Evolutionary conservation across 495 filamentous ascomycete genomes (phyloP).

Genomic region (Schizothecium vesticola): DNA sequence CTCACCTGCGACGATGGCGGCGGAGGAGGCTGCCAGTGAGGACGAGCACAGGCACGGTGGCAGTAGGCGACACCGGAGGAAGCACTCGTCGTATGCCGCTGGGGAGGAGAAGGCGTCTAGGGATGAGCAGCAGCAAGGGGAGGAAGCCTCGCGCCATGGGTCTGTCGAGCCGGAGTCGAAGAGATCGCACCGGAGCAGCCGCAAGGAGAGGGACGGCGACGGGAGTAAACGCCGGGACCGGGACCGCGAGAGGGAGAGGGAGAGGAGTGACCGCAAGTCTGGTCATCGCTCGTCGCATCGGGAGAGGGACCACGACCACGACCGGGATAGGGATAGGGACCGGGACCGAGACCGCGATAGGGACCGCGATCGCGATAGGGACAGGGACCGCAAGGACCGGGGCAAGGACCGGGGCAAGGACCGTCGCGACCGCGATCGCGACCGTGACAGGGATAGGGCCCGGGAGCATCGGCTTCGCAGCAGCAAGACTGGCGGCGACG

Average conservation of each 20-base stretch:
- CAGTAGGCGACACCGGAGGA: slow-evolving; percentile 42
- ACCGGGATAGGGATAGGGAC: slow-evolving; percentile 41
- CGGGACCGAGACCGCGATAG: slow-evolving; percentile 44
- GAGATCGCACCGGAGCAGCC: slow-evolving; percentile 48
- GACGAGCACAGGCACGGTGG: slow-evolving; percentile 36
- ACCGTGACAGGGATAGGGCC: slow-evolving; percentile 43
- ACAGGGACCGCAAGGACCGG: slow-evolving; percentile 34
- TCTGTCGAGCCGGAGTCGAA: slow-evolving; percentile 46
- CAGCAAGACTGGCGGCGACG: slow-evolving; percentile 37
- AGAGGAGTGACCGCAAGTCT: slow-evolving; percentile 32
- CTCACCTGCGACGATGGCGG: slow-evolving; percentile 37
- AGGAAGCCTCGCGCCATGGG: slow-evolving; percentile 46
- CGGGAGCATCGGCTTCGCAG: slow-evolving; percentile 42
- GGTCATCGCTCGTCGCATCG: slow-evolving; percentile 34
- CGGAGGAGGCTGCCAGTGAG: slow-evolving; percentile 28
- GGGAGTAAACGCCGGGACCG: slow-evolving; percentile 42
- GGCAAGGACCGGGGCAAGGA: slow-evolving; percentile 28
- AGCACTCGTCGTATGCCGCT: slow-evolving; percentile 34
- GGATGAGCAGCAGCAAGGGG: slow-evolving; percentile 29
- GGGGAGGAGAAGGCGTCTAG: slow-evolving; percentile 32
- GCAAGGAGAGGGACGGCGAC: slow-evolving; percentile 36
- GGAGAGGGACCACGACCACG: slow-evolving; percentile 25
- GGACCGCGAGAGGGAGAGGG: slow-evolving; percentile 35
- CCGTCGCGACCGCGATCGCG: slow-evolving; percentile 7
- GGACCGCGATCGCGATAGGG: slow-evolving; percentile 35